phyloP scores from a whole-genome alignment of 768 basidiomycete genomes.

The Lepiota venenata region DNA sequence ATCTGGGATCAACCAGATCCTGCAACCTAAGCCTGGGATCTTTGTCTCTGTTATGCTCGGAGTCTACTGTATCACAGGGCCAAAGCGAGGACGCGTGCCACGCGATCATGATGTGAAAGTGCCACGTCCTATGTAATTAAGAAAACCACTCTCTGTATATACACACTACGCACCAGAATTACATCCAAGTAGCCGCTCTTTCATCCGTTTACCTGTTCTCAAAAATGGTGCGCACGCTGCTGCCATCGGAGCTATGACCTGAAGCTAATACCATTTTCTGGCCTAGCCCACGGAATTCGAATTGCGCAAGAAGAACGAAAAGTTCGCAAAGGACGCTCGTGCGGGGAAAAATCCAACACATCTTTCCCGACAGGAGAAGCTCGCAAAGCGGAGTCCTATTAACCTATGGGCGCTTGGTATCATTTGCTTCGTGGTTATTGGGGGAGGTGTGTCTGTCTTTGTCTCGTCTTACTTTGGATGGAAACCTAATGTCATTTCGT shows the following conservation, averaged over 20 bases:
- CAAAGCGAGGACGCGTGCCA: not conserved
- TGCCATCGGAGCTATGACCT: not conserved
- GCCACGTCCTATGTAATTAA: slow-evolving; percentile 22
- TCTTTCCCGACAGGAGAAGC: slow-evolving; percentile 65
- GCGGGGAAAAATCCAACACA: slow-evolving; percentile 76
- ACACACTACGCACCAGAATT: slow-evolving; percentile 13
- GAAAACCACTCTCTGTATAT: slow-evolving; percentile 10
- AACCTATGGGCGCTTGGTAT: slow-evolving; percentile 70
- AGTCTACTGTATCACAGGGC: not conserved
- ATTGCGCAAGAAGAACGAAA: slow-evolving; percentile 73
- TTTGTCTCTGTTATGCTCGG: slow-evolving; percentile 5
- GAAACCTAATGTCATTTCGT: not conserved
- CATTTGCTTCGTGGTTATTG: slow-evolving; percentile 75
- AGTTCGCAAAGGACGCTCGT: slow-evolving; percentile 73
- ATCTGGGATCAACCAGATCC: not conserved
- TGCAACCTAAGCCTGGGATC: not conserved
- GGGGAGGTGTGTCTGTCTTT: slow-evolving; percentile 58
- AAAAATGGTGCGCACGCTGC: slow-evolving; percentile 27
- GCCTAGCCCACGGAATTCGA: slow-evolving; percentile 78
- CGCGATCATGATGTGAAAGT: slow-evolving; percentile 10
- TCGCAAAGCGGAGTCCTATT: slow-evolving; percentile 73
- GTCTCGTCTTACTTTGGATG: not conserved
- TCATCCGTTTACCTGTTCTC: slow-evolving; percentile 11
- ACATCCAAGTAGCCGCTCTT: slow-evolving; percentile 14
- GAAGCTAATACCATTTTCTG: not conserved